A percentile compares a stretch with the other conserved stretches of the same genome.
Evolutionary conservation across 2,329 filamentous ascomycete species (phyloP).

Genomic region (Akanthomyces lecanii): DNA sequence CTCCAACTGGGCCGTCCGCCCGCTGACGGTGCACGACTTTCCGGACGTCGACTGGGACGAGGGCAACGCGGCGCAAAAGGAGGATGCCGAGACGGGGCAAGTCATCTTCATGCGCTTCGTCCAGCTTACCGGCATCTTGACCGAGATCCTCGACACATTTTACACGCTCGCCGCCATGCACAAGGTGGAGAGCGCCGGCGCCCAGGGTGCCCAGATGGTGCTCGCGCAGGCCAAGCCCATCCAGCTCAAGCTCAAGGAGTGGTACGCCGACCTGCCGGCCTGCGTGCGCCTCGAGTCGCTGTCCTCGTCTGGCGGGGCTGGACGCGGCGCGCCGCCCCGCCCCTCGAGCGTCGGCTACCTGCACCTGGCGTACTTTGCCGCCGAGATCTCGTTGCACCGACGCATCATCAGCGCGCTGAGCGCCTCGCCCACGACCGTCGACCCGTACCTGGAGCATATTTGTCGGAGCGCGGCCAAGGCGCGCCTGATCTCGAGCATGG

Average conservation of each 20-base stretch:
- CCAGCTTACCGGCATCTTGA: slow-evolving; percentile 67
- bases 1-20: slow-evolving; percentile 71
- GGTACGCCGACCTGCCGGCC: slow-evolving; percentile 67
- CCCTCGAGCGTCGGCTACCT: slow-evolving; percentile 69
- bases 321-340: slow-evolving; percentile 33
- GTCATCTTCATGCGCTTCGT: slow-evolving; percentile 73
- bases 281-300: slow-evolving; percentile 62
- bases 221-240: slow-evolving; percentile 75
- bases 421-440: slow-evolving; percentile 43
- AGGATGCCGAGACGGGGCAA: slow-evolving; percentile 63
- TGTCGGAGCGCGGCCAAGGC: slow-evolving; percentile 93
- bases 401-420: slow-evolving; percentile 80
- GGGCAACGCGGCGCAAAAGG: slow-evolving; percentile 55
- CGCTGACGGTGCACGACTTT: slow-evolving; percentile 64
- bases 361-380: slow-evolving; percentile 88
- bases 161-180: slow-evolving; percentile 76
- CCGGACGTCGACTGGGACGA: slow-evolving; percentile 67
- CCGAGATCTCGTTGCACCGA: slow-evolving; percentile 88
- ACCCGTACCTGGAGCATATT: slow-evolving; percentile 84
- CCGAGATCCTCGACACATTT: slow-evolving; percentile 78
- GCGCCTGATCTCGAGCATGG: slow-evolving; percentile 90
- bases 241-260: slow-evolving; percentile 76
- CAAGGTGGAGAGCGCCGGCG: slow-evolving; percentile 60
- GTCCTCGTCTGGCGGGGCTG: slow-evolving; percentile 21
- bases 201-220: slow-evolving; percentile 67